Evolutionary conservation across 257 asterid species (phyloP).

Genomic region (Linaria vulgaris): DNA sequence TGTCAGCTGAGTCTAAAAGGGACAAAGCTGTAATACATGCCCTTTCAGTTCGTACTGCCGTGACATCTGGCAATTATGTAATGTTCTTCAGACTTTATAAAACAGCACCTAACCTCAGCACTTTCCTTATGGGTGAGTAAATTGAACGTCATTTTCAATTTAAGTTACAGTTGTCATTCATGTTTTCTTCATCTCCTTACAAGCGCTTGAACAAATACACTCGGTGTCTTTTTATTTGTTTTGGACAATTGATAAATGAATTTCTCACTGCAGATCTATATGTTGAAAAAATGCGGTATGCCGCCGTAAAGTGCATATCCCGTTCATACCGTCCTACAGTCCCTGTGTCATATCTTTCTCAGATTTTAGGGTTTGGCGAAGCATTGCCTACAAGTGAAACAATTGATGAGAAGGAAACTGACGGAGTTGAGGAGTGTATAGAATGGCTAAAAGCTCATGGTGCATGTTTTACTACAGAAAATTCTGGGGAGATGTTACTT

Average conservation of each 20-base stretch:
- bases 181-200: constrained; percentile 14
- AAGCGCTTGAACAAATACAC: constrained; percentile 5
- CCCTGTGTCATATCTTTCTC: constrained; percentile 77
- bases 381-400: constrained; percentile 46
- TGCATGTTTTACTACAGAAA: constrained; percentile 69
- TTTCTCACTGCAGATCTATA: constrained; percentile 67
- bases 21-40: constrained; percentile 81
- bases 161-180: constrained; percentile 3
- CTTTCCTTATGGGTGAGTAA: constrained; percentile 81
- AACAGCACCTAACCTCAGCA: constrained; percentile 80
- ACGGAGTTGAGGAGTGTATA: constrained; percentile 78
- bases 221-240: too few species aligned
- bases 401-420: constrained; percentile 53
- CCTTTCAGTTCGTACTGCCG: constrained; percentile 89
- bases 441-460: constrained; percentile 99
- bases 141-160: not conserved
- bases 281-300: constrained; percentile 96
- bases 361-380: constrained; percentile 70
- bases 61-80: constrained; percentile 87
- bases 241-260: not conserved
- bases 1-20: constrained; percentile 65
- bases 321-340: constrained; percentile 96
- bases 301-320: constrained; percentile 83
- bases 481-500: constrained; percentile 68
- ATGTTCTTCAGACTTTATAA: constrained; percentile 81